Evolutionary conservation across 83 land plant genomes (phyloP).

Genomic region (Larix sibirica): DNA sequence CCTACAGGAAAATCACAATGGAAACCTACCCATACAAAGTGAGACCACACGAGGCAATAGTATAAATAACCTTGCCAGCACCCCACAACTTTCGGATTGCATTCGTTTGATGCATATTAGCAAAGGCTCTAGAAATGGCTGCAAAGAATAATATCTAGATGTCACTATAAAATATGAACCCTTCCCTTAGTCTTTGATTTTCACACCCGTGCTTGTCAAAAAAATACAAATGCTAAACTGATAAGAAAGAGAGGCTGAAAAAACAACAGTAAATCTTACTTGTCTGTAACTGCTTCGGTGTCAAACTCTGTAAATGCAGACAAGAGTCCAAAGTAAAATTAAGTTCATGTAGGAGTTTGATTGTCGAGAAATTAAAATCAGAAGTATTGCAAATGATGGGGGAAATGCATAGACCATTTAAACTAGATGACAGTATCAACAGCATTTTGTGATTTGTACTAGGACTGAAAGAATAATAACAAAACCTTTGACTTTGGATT

Average conservation of each 20-base stretch:
- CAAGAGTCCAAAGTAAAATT: not conserved
- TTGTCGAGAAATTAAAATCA: not conserved
- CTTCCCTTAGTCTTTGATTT: not conserved
- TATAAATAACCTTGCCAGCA: constrained; percentile 14
- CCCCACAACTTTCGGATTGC: not conserved
- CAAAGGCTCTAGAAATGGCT: constrained; percentile 14
- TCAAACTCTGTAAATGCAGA: constrained; percentile 6
- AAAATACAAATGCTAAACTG: not conserved
- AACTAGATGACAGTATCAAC: not conserved
- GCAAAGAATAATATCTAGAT: not conserved
- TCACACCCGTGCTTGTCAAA: not conserved
- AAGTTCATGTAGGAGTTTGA: not conserved
- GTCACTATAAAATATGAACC: not conserved
- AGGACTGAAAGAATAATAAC: not conserved
- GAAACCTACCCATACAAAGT: constrained; percentile 15
- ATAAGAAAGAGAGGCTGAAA: not conserved
- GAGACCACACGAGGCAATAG: constrained; percentile 13
- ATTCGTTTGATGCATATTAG: constrained; percentile 8
- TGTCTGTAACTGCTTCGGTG: constrained; percentile 7
- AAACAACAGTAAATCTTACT: not conserved
- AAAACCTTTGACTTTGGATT: constrained; percentile 16
- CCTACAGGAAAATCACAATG: too few species aligned
- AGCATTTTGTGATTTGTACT: not conserved
- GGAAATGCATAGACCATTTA: not conserved
- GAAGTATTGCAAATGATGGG: not conserved